Base-by-base conservation (phyloP, 805 yeast genomes). In the Metschnikowia lunata region DNA sequence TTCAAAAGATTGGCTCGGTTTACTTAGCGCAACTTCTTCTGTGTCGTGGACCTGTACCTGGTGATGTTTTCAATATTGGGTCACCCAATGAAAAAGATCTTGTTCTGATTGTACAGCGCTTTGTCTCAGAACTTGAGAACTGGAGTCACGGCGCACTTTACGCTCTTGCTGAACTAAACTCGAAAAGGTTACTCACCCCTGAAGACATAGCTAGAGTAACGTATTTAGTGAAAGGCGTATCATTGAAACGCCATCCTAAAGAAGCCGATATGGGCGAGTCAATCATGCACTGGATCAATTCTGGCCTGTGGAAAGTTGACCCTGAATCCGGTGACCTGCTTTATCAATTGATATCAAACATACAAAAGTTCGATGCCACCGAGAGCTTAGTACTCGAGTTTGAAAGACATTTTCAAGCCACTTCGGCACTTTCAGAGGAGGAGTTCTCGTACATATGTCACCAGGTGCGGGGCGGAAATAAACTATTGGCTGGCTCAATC, bases 1-100 rank as follows among this genome's bases (percentile, higher is more conserved):
- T 72, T 0, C 64, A 78, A 30, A 64, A 71, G 28, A 46, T 74
- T 13, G 75, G 78, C 10, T 67, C 78, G 0, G 42, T 50, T 13
- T 64, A 76, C 6, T 49, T 80, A 13, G 56, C 23, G 5, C 4
- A 18, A 18, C 23, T 18, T 18, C 23, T 18, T 18, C 23, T 18
- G 23, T 3, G 5, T 18, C 23, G 23, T 18, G 23, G 4, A 5
- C 23, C 23, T 18, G 23, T 5, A 5, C 23, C 23, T 18, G 23
- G 23, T 3, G 5, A 18, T 18, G 23, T 18, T 18, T 18, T 18
- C 4, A 18, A 18, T 18, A 18, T 18, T 18, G 23, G 23, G 3
- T 3, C 23, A 18, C 5, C 3, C 23, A 18, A 18, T 18, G 23
- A 18, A 18, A 18, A 3, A 18, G 23, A 5, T 18, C 23, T 5